These are phyloP conservation scores for Ceraceosorus bombacis DNA, from an alignment of 1,284 basidiomycete species.

Conservation along the genomic window DNA sequence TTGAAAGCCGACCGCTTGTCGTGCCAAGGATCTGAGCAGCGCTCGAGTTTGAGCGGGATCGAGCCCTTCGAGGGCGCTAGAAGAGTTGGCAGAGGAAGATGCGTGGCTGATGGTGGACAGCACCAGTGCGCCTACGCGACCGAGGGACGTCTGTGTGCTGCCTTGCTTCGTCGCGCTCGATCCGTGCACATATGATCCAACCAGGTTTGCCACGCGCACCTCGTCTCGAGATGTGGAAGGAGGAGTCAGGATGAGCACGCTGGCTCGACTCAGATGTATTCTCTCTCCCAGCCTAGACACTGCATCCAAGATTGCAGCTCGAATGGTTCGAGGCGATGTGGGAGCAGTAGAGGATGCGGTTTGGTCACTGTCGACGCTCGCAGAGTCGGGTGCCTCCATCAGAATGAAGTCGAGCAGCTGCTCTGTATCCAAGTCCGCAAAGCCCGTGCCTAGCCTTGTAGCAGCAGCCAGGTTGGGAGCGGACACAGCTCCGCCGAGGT, in stretches of 20 bases:
- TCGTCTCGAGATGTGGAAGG: constrained; percentile 16
- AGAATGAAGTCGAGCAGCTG: constrained; percentile 46
- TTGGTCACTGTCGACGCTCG: constrained; percentile 14
- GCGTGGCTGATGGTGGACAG: constrained; percentile 16
- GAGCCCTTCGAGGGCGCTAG: constrained; percentile 18
- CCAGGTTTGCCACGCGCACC: constrained; percentile 49
- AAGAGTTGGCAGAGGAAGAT: constrained; percentile 2
- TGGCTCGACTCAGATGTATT: constrained; percentile 68
- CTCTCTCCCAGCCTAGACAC: constrained; percentile 86
- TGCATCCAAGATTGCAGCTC: constrained; percentile 66
- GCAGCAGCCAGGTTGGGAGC: too few relatives aligned
- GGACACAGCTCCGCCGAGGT: too few relatives aligned
- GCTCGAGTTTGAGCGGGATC: constrained; percentile 53
- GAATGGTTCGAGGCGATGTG: constrained; percentile 56
- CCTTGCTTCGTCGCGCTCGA: constrained; percentile 45
- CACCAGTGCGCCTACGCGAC: constrained; percentile 33
- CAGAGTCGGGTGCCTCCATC: constrained; percentile 36
- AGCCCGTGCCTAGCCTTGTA: not conserved
- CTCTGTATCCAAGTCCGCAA: constrained; percentile 23
- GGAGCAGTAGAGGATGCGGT: constrained; percentile 16
- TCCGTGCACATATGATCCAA: constrained; percentile 74
- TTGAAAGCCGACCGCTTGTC: constrained; percentile 79
- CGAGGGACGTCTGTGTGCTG: constrained; percentile 22
- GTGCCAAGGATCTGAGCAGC: constrained; percentile 68
- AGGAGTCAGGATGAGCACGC: constrained; percentile 58